Percentiles rank a stretch among this genome's conserved stretches.
These are phyloP conservation scores for Cercophora sp. DNA, from an alignment of 495 filamentous ascomycete species.

Conservation along the genomic window DNA sequence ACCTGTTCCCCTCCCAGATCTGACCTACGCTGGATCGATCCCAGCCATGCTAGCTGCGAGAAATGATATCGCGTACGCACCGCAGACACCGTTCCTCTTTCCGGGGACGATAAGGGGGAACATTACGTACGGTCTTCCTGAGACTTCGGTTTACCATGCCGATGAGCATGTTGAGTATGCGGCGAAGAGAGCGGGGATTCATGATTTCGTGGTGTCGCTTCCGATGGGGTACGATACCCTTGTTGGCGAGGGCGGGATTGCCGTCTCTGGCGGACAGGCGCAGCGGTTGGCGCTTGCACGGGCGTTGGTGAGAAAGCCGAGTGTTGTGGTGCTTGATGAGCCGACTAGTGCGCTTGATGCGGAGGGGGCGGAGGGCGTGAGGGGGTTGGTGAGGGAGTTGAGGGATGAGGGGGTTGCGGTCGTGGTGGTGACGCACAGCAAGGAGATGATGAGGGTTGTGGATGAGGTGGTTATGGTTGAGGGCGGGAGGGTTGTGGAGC, in stretches of 20 bases:
- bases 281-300: slow-evolving; percentile 80
- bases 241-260: slow-evolving; percentile 72
- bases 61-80: slow-evolving; percentile 72
- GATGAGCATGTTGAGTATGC: slow-evolving; percentile 50
- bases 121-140: slow-evolving; percentile 71
- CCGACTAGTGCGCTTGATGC: slow-evolving; percentile 78
- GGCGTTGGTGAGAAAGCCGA: slow-evolving; percentile 66
- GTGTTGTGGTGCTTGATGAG: slow-evolving; percentile 79
- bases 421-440: slow-evolving; percentile 72
- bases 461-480: slow-evolving; percentile 69
- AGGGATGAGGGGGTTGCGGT: slow-evolving; percentile 41
- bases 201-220: slow-evolving; percentile 74
- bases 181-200: slow-evolving; percentile 66
- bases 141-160: slow-evolving; percentile 35
- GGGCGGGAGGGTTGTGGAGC: slow-evolving; percentile 61
- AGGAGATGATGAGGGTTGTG: slow-evolving; percentile 79
- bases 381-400: slow-evolving; percentile 56
- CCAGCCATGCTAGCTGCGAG: too few relatives aligned
- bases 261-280: slow-evolving; percentile 77
- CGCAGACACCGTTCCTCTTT: slow-evolving; percentile 76
- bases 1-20: too few relatives aligned
- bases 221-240: slow-evolving; percentile 69
- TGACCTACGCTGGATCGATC: slow-evolving; percentile 62
- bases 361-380: slow-evolving; percentile 61
- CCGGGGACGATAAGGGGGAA: slow-evolving; percentile 68